Evolutionary conservation across 106 monocot species (phyloP).

Genomic region (Acorus calamus): DNA sequence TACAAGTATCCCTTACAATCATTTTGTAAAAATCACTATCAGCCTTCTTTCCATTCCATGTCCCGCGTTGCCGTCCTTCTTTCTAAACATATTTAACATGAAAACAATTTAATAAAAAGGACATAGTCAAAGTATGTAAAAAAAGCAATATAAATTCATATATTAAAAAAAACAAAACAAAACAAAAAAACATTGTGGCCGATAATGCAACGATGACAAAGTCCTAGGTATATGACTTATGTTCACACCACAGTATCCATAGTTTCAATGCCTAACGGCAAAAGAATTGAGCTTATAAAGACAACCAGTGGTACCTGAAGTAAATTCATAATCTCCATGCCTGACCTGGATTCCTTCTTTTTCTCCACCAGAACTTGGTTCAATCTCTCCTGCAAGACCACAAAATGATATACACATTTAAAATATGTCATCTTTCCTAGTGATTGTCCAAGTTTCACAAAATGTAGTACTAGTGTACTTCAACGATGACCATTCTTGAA

Average conservation of each 20-base stretch:
- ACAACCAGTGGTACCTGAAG: slow-evolving; percentile 52
- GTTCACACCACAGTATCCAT: no score
- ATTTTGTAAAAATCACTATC: slow-evolving; percentile 92
- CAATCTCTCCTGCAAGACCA: slow-evolving; percentile 65
- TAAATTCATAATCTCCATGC: slow-evolving; percentile 99
- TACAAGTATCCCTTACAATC: slow-evolving; percentile 55
- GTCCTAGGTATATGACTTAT: no score
- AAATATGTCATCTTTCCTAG: not conserved
- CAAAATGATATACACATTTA: not conserved
- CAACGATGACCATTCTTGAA: no score
- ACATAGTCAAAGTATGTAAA: not conserved
- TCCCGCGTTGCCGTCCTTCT: slow-evolving; percentile 98
- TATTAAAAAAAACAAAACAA: not conserved
- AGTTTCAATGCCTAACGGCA: no score
- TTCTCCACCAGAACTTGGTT: slow-evolving; percentile 99
- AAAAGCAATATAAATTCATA: not conserved
- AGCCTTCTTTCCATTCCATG: slow-evolving; percentile 98
- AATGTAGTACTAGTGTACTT: no score
- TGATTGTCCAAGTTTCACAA: not conserved
- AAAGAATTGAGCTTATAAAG: not conserved
- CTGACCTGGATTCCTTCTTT: slow-evolving; percentile 95
- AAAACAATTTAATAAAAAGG: not conserved
- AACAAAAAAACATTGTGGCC: not conserved
- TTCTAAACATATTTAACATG: slow-evolving; percentile 43
- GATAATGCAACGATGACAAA: no score